Conservation (phyloP, 2,329 filamentous ascomycete species). For the Penicillium sp. region DNA sequence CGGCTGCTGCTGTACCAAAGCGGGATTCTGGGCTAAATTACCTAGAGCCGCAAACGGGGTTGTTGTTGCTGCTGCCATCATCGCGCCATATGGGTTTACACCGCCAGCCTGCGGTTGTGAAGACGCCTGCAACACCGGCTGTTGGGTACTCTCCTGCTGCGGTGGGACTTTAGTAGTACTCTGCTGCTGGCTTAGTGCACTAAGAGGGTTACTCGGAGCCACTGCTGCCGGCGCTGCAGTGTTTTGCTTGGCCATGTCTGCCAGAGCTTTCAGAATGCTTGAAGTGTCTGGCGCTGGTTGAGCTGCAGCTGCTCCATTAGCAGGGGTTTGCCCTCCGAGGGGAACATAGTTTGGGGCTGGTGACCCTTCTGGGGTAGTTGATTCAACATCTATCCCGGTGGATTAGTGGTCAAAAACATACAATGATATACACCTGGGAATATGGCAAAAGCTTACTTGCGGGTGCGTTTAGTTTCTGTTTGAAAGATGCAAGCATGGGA, state of each 20-base stretch:
- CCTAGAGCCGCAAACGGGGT: constrained; percentile 52
- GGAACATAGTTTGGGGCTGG: constrained; percentile 52
- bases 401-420: neutral
- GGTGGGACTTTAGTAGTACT: constrained; percentile 38
- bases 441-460: constrained; percentile 61
- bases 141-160: constrained; percentile 25
- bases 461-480: constrained; percentile 73
- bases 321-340: constrained; percentile 39
- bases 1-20: constrained; percentile 44
- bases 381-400: constrained; percentile 58
- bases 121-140: neutral
- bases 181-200: constrained; percentile 54
- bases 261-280: constrained; percentile 76
- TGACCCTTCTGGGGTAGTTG: constrained; percentile 70
- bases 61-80: constrained; percentile 44
- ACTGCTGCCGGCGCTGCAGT: constrained; percentile 53
- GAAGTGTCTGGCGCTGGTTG: constrained; percentile 59
- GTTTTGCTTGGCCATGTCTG: constrained; percentile 80
- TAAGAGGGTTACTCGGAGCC: constrained; percentile 50
- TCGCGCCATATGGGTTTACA: constrained; percentile 62
- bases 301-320: constrained; percentile 30
- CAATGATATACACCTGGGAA: constrained; percentile 27
- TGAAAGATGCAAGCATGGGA: constrained; percentile 80
- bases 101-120: constrained; percentile 50
- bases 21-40: constrained; percentile 44